These are phyloP conservation scores for Coelastrella sp. DNA, from an alignment of 139 green algal genomes.

Conservation along the genomic window DNA sequence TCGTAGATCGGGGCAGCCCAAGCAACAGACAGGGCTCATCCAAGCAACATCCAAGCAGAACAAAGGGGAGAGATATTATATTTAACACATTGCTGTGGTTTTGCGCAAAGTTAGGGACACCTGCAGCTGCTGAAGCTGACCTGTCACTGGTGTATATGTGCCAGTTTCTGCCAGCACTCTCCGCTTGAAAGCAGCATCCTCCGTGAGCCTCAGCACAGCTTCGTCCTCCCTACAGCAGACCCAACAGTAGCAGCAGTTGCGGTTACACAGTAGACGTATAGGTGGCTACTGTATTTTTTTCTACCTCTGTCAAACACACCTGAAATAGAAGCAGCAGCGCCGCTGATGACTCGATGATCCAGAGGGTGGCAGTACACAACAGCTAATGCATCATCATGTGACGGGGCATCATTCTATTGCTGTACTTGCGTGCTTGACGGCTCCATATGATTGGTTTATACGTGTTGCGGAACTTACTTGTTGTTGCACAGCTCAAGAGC, in stretches of 20 bases:
- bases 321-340: neutral
- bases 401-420: neutral
- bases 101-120: neutral
- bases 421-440: neutral
- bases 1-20: too few species aligned
- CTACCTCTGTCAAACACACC: neutral
- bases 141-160: conserved; percentile 12
- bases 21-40: too few species aligned
- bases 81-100: neutral
- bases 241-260: neutral
- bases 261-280: too few species aligned
- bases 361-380: neutral
- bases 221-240: conserved; percentile 72
- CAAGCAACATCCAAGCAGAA: neutral
- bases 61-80: too few species aligned
- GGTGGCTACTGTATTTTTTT: too few species aligned
- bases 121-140: neutral
- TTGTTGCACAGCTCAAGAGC: conserved; percentile 76
- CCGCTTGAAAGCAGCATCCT: conserved; percentile 67
- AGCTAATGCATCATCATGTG: neutral
- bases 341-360: neutral
- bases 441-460: too few species aligned
- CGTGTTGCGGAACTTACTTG: conserved; percentile 56
- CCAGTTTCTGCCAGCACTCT: conserved; percentile 31
- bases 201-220: conserved; percentile 63